Evolutionary conservation across 2,329 filamentous ascomycete species (phyloP).

Genomic region (Ambrosiella cleistominuta): DNA sequence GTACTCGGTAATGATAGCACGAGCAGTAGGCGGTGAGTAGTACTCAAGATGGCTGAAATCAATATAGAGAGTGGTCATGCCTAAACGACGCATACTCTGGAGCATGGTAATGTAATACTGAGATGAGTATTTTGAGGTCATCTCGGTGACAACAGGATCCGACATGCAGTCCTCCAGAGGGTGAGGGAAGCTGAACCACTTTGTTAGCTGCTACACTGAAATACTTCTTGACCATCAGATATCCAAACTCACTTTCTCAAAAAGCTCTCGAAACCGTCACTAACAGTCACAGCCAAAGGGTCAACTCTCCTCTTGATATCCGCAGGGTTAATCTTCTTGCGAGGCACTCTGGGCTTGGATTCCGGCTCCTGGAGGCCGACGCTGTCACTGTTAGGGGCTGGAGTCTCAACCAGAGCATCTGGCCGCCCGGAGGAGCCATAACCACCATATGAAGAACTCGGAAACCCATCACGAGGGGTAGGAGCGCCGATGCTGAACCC

Average conservation of each 20-base stretch:
- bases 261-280: slow-evolving; percentile 62
- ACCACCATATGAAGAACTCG: slow-evolving; percentile 8
- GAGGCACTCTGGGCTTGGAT: slow-evolving; percentile 33
- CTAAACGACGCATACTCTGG: slow-evolving; percentile 53
- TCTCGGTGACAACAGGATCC: slow-evolving; percentile 8
- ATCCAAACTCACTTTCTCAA: slow-evolving; percentile 46
- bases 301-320: slow-evolving; percentile 59
- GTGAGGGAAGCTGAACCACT: not conserved
- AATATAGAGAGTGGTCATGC: slow-evolving; percentile 71
- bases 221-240: not conserved
- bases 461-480: slow-evolving; percentile 27
- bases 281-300: slow-evolving; percentile 54
- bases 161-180: slow-evolving; percentile 4
- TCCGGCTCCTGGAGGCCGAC: slow-evolving; percentile 45
- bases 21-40: slow-evolving; percentile 63
- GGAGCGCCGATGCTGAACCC: slow-evolving; percentile 26
- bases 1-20: slow-evolving; percentile 77
- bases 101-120: slow-evolving; percentile 78
- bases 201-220: slow-evolving; percentile 3
- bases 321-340: slow-evolving; percentile 15
- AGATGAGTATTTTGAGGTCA: slow-evolving; percentile 32
- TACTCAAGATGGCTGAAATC: slow-evolving; percentile 71
- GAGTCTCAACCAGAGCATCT: slow-evolving; percentile 30
- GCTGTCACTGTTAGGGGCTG: slow-evolving; percentile 43
- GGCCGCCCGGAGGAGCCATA: slow-evolving; percentile 35